phyloP scores from a whole-genome alignment of 495 filamentous ascomycete genomes.

The Opeltia flavorubescens region DNA sequence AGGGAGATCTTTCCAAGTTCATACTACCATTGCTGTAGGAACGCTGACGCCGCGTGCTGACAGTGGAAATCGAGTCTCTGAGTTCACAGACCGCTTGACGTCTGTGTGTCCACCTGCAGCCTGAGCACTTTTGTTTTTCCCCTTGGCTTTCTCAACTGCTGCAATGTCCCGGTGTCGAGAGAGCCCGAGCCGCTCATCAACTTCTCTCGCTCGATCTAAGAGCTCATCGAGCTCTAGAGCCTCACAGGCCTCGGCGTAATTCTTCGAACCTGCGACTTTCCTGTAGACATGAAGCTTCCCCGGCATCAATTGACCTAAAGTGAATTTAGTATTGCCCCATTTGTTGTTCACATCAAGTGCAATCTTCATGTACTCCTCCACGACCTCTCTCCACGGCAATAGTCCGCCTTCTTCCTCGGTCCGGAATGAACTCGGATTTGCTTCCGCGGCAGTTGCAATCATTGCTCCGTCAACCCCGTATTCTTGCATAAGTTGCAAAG shows the following conservation, averaged over 20 bases:
- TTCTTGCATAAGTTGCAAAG: conserved; percentile 49
- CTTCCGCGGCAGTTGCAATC: conserved; percentile 86
- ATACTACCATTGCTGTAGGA: conserved; percentile 6
- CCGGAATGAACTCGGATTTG: conserved; percentile 75
- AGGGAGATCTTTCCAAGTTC: background rate
- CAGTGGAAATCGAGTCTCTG: conserved; percentile 16
- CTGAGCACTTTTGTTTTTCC: conserved; percentile 22
- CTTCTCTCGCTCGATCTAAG: conserved; percentile 37
- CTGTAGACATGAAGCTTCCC: conserved; percentile 53
- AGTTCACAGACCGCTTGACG: conserved; percentile 13
- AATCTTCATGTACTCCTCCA: conserved; percentile 53
- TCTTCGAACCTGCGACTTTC: conserved; percentile 40
- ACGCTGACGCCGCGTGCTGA: conserved; percentile 18
- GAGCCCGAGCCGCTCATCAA: conserved; percentile 51
- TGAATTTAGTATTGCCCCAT: conserved; percentile 81
- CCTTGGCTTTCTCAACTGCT: conserved; percentile 39
- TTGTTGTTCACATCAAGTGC: conserved; percentile 69
- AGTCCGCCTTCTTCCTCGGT: conserved; percentile 47
- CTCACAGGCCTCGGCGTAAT: conserved; percentile 50
- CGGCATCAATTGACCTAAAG: conserved; percentile 70
- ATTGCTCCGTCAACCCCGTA: conserved; percentile 85
- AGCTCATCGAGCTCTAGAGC: conserved; percentile 47
- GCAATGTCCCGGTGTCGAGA: conserved; percentile 29
- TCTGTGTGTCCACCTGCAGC: conserved; percentile 23
- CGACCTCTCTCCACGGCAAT: conserved; percentile 59